Conservation (phyloP, 2,329 filamentous ascomycete genomes). For the Clonostachys chloroleuca region DNA sequence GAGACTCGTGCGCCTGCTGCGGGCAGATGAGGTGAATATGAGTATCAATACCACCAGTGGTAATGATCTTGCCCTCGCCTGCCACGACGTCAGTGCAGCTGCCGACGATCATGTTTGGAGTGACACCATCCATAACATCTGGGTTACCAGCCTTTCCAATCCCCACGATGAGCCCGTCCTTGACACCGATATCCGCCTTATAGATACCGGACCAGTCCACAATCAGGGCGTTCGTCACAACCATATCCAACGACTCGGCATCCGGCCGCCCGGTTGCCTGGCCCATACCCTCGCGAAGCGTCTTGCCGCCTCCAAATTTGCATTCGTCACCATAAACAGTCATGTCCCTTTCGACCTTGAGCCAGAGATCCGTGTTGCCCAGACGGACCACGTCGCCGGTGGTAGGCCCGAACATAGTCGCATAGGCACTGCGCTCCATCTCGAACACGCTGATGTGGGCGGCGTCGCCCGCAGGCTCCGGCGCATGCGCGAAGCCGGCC, state of each 20-base stretch:
- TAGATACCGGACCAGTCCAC: slow-evolving; percentile 91
- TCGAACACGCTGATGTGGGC: slow-evolving; percentile 56
- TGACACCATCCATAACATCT: slow-evolving; percentile 91
- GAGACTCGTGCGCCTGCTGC: slow-evolving; percentile 79
- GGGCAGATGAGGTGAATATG: slow-evolving; percentile 96
- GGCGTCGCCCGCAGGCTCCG: slow-evolving; percentile 55
- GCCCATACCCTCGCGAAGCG: slow-evolving; percentile 90
- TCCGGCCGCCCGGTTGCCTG: slow-evolving; percentile 77
- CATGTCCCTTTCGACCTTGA: slow-evolving; percentile 82
- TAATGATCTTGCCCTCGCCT: slow-evolving; percentile 85
- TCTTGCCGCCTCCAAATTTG: slow-evolving; percentile 93
- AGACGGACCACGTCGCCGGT: slow-evolving; percentile 81
- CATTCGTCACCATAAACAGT: slow-evolving; percentile 90
- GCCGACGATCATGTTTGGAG: slow-evolving; percentile 74
- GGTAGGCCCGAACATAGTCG: slow-evolving; percentile 88
- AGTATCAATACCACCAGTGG: slow-evolving; percentile 82
- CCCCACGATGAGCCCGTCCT: slow-evolving; percentile 77
- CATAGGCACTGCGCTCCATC: slow-evolving; percentile 77
- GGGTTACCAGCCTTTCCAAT: slow-evolving; percentile 96
- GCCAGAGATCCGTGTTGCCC: slow-evolving; percentile 82
- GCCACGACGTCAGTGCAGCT: slow-evolving; percentile 90
- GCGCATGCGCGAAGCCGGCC: slow-evolving; percentile 74
- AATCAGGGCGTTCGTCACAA: slow-evolving; percentile 85
- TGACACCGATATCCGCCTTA: slow-evolving; percentile 95
- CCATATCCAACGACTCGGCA: slow-evolving; percentile 71